A percentile compares a stretch with the other conserved stretches of the same genome.
Conservation (phyloP, 805 yeast species). For the Saccharomycopsis sp. region DNA sequence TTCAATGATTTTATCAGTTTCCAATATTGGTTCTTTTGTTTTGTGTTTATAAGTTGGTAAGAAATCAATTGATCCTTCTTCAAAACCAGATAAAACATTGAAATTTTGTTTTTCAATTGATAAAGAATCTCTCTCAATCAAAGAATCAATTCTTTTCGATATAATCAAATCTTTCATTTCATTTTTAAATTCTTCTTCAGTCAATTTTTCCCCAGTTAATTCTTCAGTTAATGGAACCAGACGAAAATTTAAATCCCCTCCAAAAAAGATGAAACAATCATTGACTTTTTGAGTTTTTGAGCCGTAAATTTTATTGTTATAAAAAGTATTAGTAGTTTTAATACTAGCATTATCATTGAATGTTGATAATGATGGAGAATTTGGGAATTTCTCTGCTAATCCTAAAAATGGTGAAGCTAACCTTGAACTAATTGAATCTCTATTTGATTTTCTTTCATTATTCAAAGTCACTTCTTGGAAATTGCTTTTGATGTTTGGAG, state of each 20-base stretch:
- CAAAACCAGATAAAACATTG: constrained; percentile 32
- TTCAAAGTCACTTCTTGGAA: neutral
- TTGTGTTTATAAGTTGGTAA: constrained; percentile 44
- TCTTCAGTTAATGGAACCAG: constrained; percentile 18
- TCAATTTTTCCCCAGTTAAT: neutral
- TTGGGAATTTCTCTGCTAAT: neutral
- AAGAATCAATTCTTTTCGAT: constrained; percentile 24
- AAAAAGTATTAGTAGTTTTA: neutral
- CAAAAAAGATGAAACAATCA: constrained; percentile 26
- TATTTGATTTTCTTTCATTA: neutral
- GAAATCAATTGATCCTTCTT: constrained; percentile 37
- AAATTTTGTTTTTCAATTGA: constrained; percentile 25
- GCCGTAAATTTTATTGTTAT: neutral
- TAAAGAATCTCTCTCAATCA: constrained; percentile 37
- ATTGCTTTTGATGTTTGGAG: neutral
- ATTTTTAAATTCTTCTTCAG: constrained; percentile 3
- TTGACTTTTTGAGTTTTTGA: constrained; percentile 9
- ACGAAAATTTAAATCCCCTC: constrained; percentile 51
- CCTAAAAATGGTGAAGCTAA: constrained; percentile 7
- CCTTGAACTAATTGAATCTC: constrained; percentile 2
- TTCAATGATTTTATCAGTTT: neutral
- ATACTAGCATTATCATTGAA: neutral
- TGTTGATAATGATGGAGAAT: neutral
- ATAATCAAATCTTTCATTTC: constrained; percentile 23
- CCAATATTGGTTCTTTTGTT: neutral